Base-by-base conservation (phyloP, 345 rosid genomes). In the Populus euphratica region DNA sequence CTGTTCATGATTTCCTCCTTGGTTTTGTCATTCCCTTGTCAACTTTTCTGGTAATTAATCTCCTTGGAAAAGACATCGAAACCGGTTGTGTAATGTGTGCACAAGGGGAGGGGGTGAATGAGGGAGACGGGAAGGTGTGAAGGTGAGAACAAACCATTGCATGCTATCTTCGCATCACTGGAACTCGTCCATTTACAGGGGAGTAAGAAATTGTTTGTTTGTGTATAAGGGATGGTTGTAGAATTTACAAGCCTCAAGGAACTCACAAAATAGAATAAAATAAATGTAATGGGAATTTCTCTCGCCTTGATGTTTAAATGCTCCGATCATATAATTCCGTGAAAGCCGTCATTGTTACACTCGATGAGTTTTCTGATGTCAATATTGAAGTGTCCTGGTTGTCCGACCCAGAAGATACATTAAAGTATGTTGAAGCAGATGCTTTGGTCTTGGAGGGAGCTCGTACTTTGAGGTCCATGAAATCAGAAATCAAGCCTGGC, bases 391-490 rank as follows among this genome's bases (percentile, higher is more conserved):
- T 85, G 47, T 83, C 92, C 69, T 29, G 79, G 66, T 78, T 83
- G 52, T 90, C 90, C 5, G 91, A 75, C 66, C 86, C 73, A 49
- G 91, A 88, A 41, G 90, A 87, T 16, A 67, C 66, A 67, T 74
- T 79, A 13, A 79, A 84, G 25, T 92, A 81, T 59, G 92, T 82
- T 44, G 71, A 69, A 23, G 41, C 73, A 68, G 76, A 77, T 66
- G 72, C 62, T 79, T 70, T 78, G 49, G 73, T 6, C 54, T 64
- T 76, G 67, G 72, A 73, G 2, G 88, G 80, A 70, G 68, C 83
- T 82, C 85, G 85, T 56, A 91, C 89, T 87, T 89, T 89, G 79
- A 92, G 83, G 80, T 92, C 97, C 97, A 89, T 88, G 83, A 92
- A 88, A 79, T 92, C 97, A 6, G 94, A 84, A 11, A 92, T 89